Conservation (phyloP, 805 yeast genomes). For the Suhomyces xylopsoci region DNA sequence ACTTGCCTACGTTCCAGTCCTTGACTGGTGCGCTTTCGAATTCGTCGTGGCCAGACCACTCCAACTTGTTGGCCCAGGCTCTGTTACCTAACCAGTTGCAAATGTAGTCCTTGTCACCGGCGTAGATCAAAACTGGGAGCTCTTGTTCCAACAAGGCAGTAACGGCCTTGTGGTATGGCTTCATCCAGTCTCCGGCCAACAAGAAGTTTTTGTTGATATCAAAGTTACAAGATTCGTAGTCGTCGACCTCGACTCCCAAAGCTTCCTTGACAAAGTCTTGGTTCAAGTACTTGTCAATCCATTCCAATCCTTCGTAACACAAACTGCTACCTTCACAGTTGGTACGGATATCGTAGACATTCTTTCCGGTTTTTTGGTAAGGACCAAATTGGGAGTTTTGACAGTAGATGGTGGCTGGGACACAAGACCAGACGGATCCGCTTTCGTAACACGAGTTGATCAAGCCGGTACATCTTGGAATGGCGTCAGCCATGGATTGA, state of each 20-base stretch:
- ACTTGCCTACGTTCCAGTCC: conserved; percentile 41
- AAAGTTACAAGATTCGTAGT: conserved; percentile 71
- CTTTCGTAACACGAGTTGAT: conserved; percentile 75
- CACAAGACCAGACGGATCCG: conserved; percentile 77
- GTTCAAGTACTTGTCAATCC: conserved; percentile 78
- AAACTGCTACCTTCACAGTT: conserved; percentile 65
- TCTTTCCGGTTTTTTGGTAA: conserved; percentile 66
- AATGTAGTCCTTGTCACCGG: conserved; percentile 92
- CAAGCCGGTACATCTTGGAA: conserved; percentile 73
- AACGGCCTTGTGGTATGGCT: conserved; percentile 65
- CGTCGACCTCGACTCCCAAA: conserved; percentile 86
- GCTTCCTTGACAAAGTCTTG: conserved; percentile 70
- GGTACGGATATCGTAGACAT: conserved; percentile 84
- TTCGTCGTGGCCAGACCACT: conserved; percentile 56
- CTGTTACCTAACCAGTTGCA: conserved; percentile 92
- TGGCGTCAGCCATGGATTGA: conserved; percentile 54
- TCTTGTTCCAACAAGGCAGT: conserved; percentile 63
- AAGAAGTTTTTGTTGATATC: conserved; percentile 77
- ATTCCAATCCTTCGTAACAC: conserved; percentile 78
- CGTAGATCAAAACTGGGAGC: conserved; percentile 80
- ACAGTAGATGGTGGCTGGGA: conserved; percentile 90
- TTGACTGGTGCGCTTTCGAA: conserved; percentile 42
- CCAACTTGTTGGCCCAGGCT: conserved; percentile 72
- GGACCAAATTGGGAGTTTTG: conserved; percentile 71
- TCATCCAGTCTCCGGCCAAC: conserved; percentile 88